Evolutionary conservation across 2,329 filamentous ascomycete genomes (phyloP).

Genomic region (Xylaria polymorpha): DNA sequence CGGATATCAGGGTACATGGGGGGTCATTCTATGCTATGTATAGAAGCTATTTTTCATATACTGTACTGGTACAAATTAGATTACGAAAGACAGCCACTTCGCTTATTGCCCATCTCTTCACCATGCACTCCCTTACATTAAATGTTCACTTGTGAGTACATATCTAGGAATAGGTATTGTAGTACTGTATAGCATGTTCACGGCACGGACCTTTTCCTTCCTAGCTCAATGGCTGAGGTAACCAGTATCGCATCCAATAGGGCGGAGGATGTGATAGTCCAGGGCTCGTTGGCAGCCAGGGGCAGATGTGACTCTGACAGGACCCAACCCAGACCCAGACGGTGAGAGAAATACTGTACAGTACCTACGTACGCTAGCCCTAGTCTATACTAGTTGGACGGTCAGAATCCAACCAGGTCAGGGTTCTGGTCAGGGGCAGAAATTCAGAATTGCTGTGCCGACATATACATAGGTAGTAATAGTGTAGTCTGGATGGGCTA

Average conservation of each 20-base stretch:
- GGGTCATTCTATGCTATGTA: neutral
- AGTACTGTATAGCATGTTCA: neutral
- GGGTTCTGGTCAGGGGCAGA: neutral
- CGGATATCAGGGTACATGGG: neutral
- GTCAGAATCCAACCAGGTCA: neutral
- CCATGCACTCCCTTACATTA: neutral
- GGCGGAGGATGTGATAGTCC: neutral
- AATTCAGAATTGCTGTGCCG: neutral
- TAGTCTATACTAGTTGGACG: neutral
- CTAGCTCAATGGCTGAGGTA: constrained; percentile 9
- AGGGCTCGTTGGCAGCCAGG: neutral
- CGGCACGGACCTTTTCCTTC: constrained; percentile 4
- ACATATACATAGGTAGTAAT: too few species aligned
- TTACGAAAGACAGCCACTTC: neutral
- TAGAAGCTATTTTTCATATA: too few species aligned
- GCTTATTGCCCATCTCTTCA: neutral
- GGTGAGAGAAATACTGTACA: neutral
- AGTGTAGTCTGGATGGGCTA: neutral
- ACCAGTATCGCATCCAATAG: constrained; percentile 12
- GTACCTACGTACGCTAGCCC: too few species aligned
- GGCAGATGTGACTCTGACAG: constrained; percentile 5
- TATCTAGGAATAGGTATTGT: neutral
- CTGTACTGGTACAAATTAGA: neutral
- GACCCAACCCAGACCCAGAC: too few species aligned
- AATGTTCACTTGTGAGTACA: neutral